Evolutionary conservation across 2,329 filamentous ascomycete species (phyloP).

Genomic region (Chaetothyriales sp.): DNA sequence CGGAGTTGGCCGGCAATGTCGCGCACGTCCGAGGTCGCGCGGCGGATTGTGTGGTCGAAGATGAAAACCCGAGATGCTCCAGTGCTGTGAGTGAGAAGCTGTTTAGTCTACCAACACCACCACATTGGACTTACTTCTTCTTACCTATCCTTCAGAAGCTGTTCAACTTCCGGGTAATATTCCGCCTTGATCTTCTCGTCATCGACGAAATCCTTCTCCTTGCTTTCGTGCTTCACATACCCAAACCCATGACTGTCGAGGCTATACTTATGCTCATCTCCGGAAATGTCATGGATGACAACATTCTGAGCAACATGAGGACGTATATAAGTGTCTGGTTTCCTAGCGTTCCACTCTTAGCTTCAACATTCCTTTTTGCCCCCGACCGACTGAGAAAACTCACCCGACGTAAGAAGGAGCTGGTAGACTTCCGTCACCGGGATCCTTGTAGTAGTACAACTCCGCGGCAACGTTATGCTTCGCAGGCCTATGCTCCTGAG

Average conservation of each 20-base stretch:
- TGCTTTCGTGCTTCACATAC: slow-evolving; percentile 23
- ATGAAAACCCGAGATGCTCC: slow-evolving; percentile 47
- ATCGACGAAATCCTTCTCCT: slow-evolving; percentile 22
- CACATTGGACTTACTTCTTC: slow-evolving; percentile 3
- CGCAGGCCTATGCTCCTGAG: neutral
- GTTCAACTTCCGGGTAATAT: slow-evolving; percentile 24
- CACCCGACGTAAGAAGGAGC: slow-evolving; percentile 10
- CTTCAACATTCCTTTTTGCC: neutral
- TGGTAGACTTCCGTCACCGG: slow-evolving; percentile 12
- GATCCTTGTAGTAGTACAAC: slow-evolving; percentile 16
- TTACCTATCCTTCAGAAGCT: slow-evolving; percentile 22
- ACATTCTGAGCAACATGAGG: slow-evolving; percentile 8
- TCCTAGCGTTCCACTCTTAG: slow-evolving; percentile 4
- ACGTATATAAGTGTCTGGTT: slow-evolving; percentile 12
- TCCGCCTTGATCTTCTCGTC: slow-evolving; percentile 21
- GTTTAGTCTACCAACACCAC: slow-evolving; percentile 2
- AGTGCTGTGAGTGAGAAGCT: slow-evolving; percentile 28
- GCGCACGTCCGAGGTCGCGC: slow-evolving; percentile 35
- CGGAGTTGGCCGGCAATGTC: slow-evolving; percentile 23
- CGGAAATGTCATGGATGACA: slow-evolving; percentile 30
- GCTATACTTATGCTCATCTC: slow-evolving; percentile 28
- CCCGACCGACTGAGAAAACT: neutral
- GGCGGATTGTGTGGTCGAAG: slow-evolving; percentile 60
- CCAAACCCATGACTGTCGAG: slow-evolving; percentile 29
- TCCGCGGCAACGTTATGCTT: slow-evolving; percentile 7